A percentile compares a stretch with the other conserved stretches of the same genome.
These are phyloP conservation scores for Lotus japonicus DNA, from an alignment of 306 rosid species.

Conservation along the genomic window DNA sequence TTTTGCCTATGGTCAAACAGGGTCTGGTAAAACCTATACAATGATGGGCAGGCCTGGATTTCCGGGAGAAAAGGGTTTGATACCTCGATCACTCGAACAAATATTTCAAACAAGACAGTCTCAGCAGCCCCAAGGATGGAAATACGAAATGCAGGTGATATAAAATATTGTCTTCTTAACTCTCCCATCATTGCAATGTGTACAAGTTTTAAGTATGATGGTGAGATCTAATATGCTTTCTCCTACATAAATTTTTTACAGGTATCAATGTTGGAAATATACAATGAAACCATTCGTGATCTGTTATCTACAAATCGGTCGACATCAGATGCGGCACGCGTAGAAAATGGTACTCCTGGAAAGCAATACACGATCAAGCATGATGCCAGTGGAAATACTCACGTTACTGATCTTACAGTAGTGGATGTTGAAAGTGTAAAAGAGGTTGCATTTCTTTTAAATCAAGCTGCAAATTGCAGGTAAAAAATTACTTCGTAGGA, in stretches of 20 bases:
- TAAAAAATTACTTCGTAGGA: constrained; percentile 14
- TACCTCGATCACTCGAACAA: constrained; percentile 92
- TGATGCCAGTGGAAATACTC: constrained; percentile 71
- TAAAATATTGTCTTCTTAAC: neutral
- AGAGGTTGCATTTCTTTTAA: constrained; percentile 84
- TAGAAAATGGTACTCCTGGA: constrained; percentile 63
- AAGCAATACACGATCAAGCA: constrained; percentile 91
- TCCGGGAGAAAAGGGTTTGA: constrained; percentile 71
- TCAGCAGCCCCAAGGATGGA: constrained; percentile 89
- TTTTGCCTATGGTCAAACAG: constrained; percentile 97
- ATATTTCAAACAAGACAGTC: constrained; percentile 79
- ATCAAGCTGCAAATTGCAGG: constrained; percentile 93
- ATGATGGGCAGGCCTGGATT: constrained; percentile 97
- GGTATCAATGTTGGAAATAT: constrained; percentile 99
- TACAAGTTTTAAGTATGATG: neutral
- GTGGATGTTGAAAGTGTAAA: constrained; percentile 83
- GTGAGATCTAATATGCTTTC: constrained; percentile 18
- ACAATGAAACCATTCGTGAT: constrained; percentile 89
- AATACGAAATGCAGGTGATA: constrained; percentile 92
- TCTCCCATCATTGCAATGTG: neutral
- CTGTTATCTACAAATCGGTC: constrained; percentile 58
- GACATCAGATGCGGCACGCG: constrained; percentile 38
- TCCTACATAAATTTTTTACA: constrained; percentile 4
- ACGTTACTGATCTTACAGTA: constrained; percentile 82
- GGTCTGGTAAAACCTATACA: constrained; percentile 97